A percentile compares a stretch with the other conserved stretches of the same genome.
phyloP scores from a whole-genome alignment of 2,329 filamentous ascomycete species.

The Cladosporium sp. region DNA sequence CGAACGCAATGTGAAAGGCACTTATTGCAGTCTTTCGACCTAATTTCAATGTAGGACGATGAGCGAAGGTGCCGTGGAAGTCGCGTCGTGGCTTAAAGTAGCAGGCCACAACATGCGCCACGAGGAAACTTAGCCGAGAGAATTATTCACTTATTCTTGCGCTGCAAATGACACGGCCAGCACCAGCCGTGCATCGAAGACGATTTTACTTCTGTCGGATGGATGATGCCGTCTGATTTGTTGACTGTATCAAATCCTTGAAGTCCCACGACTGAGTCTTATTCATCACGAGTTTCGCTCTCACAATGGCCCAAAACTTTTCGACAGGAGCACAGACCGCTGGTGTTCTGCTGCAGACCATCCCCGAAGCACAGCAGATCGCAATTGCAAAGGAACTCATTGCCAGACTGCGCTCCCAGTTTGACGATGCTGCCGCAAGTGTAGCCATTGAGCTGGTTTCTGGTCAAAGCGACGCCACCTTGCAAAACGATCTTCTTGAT shows the following conservation, averaged over 20 bases:
- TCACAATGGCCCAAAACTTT: constrained; percentile 17
- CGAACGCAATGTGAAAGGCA: too few relatives aligned
- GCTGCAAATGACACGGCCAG: not conserved
- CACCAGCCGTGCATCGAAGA: not conserved
- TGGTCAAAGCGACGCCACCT: not conserved
- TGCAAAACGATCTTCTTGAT: constrained; percentile 8
- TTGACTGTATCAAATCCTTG: not conserved
- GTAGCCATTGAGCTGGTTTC: constrained; percentile 9
- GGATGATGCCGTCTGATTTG: not conserved
- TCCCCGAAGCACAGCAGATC: constrained; percentile 8
- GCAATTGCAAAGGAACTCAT: constrained; percentile 12
- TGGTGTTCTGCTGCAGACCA: constrained; percentile 15
- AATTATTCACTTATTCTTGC: not conserved
- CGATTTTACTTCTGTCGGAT: not conserved
- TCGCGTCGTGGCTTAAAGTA: not conserved
- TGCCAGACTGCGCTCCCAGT: not conserved
- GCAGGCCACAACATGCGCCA: not conserved
- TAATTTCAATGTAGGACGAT: not conserved
- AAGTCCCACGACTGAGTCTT: not conserved
- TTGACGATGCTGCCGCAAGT: constrained; percentile 17
- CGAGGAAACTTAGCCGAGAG: not conserved
- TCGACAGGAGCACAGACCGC: constrained; percentile 20
- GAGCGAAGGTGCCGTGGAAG: not conserved
- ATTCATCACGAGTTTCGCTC: not conserved
- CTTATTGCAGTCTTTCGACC: not conserved